A percentile compares a stretch with the other conserved stretches of the same genome.
phyloP scores from a whole-genome alignment of 257 asterid genomes.

The Penstemon davidsonii region DNA sequence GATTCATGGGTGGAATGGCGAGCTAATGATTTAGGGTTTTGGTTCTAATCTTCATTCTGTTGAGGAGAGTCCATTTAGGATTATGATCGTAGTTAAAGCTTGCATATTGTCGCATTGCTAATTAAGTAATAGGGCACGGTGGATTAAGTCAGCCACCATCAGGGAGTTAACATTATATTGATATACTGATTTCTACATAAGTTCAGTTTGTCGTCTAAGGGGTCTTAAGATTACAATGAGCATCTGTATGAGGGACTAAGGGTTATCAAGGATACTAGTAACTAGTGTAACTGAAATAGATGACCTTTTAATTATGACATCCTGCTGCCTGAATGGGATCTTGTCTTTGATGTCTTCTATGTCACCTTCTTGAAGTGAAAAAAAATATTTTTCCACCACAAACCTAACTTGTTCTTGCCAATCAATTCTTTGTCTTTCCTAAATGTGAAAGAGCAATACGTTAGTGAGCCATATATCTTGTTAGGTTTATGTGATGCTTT shows the following conservation, averaged over 20 bases:
- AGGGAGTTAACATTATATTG: not conserved
- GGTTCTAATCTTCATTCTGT: not conserved
- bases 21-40: not conserved
- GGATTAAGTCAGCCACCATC: constrained; percentile 7
- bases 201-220: not conserved
- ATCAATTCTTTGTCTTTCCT: not conserved
- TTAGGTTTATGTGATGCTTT: not conserved
- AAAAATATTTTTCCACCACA: not conserved
- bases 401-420: not conserved
- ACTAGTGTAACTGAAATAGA: not conserved
- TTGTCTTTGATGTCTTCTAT: too few species aligned
- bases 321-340: not conserved
- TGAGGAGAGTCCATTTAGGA: not conserved
- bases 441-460: constrained; percentile 7
- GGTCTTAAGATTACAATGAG: constrained; percentile 14
- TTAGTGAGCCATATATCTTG: not conserved
- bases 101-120: constrained; percentile 14
- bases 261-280: not conserved
- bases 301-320: constrained; percentile 3
- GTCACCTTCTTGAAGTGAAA: not conserved
- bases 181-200: not conserved
- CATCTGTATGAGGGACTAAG: not conserved
- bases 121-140: constrained; percentile 5
- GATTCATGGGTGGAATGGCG: not conserved
- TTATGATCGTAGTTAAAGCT: not conserved